Conservation (phyloP, 495 filamentous ascomycete genomes). For the Viridothelium virens region DNA sequence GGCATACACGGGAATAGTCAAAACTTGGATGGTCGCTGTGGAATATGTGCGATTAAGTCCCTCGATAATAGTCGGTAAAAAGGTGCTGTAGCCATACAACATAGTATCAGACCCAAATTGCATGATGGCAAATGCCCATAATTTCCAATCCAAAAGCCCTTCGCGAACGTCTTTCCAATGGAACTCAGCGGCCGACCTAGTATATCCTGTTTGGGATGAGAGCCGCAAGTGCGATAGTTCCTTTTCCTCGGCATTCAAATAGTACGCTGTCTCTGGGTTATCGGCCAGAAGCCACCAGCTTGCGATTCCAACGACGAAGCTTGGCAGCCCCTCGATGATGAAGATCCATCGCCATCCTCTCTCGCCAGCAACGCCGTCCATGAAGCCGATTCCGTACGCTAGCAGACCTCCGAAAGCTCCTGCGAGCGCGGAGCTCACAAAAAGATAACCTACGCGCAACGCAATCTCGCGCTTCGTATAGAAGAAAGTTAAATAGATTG, state of each 20-base stretch:
- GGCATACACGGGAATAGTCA: conserved; percentile 72
- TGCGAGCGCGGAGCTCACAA: conserved; percentile 66
- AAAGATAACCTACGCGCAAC: conserved; percentile 66
- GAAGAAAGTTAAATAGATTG: conserved; percentile 60
- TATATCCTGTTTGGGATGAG: conserved; percentile 46
- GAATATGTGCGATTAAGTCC: conserved; percentile 53
- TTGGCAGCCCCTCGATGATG: conserved; percentile 65
- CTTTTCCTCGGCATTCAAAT: conserved; percentile 29
- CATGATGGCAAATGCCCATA: conserved; percentile 14
- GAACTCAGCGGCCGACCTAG: conserved; percentile 53
- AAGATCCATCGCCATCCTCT: conserved; percentile 59
- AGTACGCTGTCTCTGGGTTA: conserved; percentile 42
- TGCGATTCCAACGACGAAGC: conserved; percentile 52
- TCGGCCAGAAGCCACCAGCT: conserved; percentile 60
- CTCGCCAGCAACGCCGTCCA: conserved; percentile 58
- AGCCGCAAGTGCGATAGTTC: conserved; percentile 21
- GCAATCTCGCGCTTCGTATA: conserved; percentile 69
- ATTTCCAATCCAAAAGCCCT: conserved; percentile 53
- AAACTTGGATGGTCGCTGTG: conserved; percentile 55
- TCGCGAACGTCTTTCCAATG: conserved; percentile 47
- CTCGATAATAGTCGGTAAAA: conserved; percentile 70
- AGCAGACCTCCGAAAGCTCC: conserved; percentile 70
- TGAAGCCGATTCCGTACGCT: conserved; percentile 63
- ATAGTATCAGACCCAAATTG: conserved; percentile 48
- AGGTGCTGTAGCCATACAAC: conserved; percentile 70